Base-by-base conservation (phyloP, 768 basidiomycete genomes). In the Termitomyces sp. region DNA sequence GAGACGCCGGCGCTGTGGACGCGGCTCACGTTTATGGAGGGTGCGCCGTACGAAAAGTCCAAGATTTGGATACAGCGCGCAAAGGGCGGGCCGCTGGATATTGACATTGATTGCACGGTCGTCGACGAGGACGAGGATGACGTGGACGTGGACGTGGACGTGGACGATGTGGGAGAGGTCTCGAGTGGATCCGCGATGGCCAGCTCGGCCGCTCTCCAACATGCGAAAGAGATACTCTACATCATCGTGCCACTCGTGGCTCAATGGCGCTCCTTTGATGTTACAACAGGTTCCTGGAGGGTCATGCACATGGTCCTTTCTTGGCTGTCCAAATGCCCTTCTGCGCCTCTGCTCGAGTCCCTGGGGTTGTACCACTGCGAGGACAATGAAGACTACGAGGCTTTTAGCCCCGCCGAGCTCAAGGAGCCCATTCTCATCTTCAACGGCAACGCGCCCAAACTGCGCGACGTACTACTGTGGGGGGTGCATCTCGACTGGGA, bases 401-500 rank as follows among this genome's bases (percentile, higher is more conserved):
- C 55, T 5, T 82, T 85, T 70, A 58, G 60, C 4, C 77, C 78
- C 4, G 67, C 70, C 18, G 69, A 74, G 20, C 72, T 81, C 46
- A 69, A 67, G 44, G 72, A 70, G 10, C 70, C 70, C 22, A 77
- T 78, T 60, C 70, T 76, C 12, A 74, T 81, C 18, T 84, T 90
- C 63, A 74, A 81, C 54, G 76, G 80, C 3, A 76, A 79, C 26
- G 76, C 76, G 18, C 89, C 89, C 1, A 76, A 72, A 8, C 71
- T 91, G 14, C 70, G 67, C 20, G 63, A 70, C 4, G 68, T 82
- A 34, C 71, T 73, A 10, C 72, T 91, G 27, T 88, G 85, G 83
- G 88, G 87, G 39, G 84, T 89, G 5, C 88, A 88, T 59, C 68
- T 90, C 34, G 78, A 84, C 56, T 91, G 89, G 89, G 72, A 77